These are phyloP conservation scores for Chamaecrista fasciculata DNA, from an alignment of 306 rosid species.

Conservation along the genomic window DNA sequence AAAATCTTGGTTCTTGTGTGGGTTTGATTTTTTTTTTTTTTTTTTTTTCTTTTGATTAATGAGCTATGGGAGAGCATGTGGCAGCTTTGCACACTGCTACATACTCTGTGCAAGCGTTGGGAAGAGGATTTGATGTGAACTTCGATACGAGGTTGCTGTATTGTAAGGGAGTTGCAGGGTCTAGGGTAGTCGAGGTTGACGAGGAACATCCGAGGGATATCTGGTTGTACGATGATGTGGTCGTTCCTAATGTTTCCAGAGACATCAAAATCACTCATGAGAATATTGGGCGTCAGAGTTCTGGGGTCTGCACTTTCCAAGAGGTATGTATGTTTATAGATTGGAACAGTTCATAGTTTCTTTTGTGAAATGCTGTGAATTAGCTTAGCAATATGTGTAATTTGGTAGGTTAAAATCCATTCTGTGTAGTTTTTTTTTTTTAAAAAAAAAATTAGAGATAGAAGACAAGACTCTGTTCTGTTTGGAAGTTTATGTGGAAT, in stretches of 20 bases:
- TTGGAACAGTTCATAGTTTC: neutral
- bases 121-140: slow-evolving; percentile 90
- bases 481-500: too few relatives aligned
- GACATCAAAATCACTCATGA: slow-evolving; percentile 56
- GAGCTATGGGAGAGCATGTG: slow-evolving; percentile 80
- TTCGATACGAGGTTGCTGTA: slow-evolving; percentile 89
- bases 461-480: too few relatives aligned
- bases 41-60: slow-evolving; percentile 34
- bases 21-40: too few relatives aligned
- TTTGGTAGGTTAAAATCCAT: slow-evolving; percentile 6
- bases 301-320: slow-evolving; percentile 69
- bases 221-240: slow-evolving; percentile 56
- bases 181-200: slow-evolving; percentile 65
- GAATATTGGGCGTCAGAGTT: slow-evolving; percentile 48
- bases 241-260: slow-evolving; percentile 64
- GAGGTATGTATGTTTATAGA: slow-evolving; percentile 58
- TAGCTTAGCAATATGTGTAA: too few relatives aligned
- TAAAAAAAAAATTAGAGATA: too few relatives aligned
- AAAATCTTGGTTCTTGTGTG: too few relatives aligned
- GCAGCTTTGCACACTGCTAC: slow-evolving; percentile 87
- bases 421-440: too few relatives aligned
- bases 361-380: neutral
- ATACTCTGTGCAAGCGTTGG: slow-evolving; percentile 83
- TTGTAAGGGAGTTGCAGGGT: slow-evolving; percentile 80
- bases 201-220: slow-evolving; percentile 61